Percentiles rank a stretch among this genome's conserved stretches.
These are phyloP conservation scores for Suillus sp. DNA, from an alignment of 768 basidiomycete species.

Conservation along the genomic window DNA sequence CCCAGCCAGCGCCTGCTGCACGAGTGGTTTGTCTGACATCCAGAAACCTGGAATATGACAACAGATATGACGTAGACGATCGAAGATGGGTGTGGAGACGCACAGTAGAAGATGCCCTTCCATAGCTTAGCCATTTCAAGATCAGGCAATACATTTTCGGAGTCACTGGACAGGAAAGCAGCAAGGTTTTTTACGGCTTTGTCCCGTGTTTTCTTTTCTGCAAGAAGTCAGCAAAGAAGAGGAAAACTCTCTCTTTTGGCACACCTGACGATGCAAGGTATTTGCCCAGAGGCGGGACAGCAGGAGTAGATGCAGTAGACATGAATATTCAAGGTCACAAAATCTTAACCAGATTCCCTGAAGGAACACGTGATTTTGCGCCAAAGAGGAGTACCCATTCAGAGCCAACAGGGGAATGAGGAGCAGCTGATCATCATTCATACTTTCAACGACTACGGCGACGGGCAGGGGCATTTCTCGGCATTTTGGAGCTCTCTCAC, in stretches of 20 bases:
- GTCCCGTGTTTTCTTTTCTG: conserved; percentile 92
- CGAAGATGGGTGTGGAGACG: conserved; percentile 24
- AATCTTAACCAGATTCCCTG: conserved; percentile 15
- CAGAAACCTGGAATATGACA: conserved; percentile 73
- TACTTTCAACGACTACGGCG: not conserved
- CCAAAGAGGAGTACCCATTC: not conserved
- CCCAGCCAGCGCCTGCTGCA: conserved; percentile 88
- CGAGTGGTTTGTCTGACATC: conserved; percentile 99
- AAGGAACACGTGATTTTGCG: not conserved
- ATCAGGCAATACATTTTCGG: conserved; percentile 59
- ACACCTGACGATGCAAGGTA: conserved; percentile 90
- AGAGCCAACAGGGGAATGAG: not conserved
- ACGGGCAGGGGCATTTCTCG: not conserved
- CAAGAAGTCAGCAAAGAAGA: not conserved
- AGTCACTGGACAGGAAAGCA: conserved; percentile 72
- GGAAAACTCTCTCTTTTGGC: conserved; percentile 20
- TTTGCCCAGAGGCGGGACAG: conserved; percentile 77
- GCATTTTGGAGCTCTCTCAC: not conserved
- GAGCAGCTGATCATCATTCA: not conserved
- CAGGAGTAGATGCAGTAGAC: conserved; percentile 35
- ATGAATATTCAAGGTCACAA: conserved; percentile 30
- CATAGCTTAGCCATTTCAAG: conserved; percentile 89
- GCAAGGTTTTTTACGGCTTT: conserved; percentile 83
- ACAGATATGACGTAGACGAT: conserved; percentile 6
- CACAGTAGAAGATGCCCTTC: conserved; percentile 98